Base-by-base conservation (phyloP, 2,329 filamentous ascomycete genomes). In the Aspergillus felis region DNA sequence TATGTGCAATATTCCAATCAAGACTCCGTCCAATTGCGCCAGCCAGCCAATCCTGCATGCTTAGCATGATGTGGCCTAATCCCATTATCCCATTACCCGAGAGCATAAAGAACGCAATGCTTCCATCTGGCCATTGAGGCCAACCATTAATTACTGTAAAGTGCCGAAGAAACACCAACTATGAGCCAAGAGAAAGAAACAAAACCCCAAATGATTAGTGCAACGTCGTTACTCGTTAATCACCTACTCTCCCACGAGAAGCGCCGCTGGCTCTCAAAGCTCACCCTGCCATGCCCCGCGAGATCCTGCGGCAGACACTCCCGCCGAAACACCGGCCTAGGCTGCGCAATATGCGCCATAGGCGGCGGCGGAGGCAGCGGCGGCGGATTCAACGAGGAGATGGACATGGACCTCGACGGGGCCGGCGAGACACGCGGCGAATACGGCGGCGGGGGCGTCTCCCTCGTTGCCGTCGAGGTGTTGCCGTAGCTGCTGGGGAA, bases 401-500 rank as follows among this genome's bases (percentile, higher is more conserved):
- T 57, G 32, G 73, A 74, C 54, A 71, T 68, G 9, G 72, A 69
- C 48, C 68, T 64, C 2, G 73, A 71, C 17, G 69, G 68, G 22
- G 66, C 58, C 14, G 69, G 60, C 44, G 71, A 71, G 2, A 61
- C 56, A 0, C 66, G 66, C 2, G 71, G 66, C 2, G 75, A 77
- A 53, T 78, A 78, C 8, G 75, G 73, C 29, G 75, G 75, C 3
- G 75, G 75, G 1, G 74, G 75, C 0, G 75, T 77, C 38, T 77
- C 75, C 17, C 73, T 64, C 4, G 75, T 78, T 8, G 75, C 75
- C 3, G 75, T 78, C 0, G 75, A 78, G 3, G 75, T 78, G 56
- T 77, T 76, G 6, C 75, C 75, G 60, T 75, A 76, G 53, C 74
- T 77, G 61, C 75, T 77, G 2, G 74, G 74, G 53, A 75, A 74